These are phyloP conservation scores for Phytophthora chlamydospora DNA, from an alignment of 352 stramenopile species.

Conservation along the genomic window DNA sequence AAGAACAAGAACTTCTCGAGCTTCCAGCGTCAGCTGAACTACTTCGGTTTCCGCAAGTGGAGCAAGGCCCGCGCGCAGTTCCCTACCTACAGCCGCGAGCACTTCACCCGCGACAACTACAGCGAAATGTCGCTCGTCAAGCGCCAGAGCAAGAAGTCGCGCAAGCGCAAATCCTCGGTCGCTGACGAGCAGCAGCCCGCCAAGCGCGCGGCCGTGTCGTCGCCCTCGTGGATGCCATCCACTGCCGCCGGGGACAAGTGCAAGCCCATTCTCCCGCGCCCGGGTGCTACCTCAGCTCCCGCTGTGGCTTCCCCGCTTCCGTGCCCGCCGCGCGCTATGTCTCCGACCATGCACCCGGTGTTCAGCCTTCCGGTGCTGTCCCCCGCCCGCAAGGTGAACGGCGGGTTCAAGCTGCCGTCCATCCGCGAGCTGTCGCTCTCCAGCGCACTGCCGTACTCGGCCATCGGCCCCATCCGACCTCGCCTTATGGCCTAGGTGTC, in stretches of 20 bases:
- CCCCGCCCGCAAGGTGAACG: conserved; percentile 43
- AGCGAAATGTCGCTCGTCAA: conserved; percentile 85
- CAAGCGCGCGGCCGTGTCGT: conserved; percentile 44
- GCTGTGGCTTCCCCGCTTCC: conserved; percentile 12
- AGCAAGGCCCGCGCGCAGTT: conserved; percentile 78
- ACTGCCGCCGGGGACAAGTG: conserved; percentile 54
- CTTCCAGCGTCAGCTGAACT: conserved; percentile 95
- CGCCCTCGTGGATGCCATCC: conserved; percentile 19
- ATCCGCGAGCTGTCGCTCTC: conserved; percentile 57
- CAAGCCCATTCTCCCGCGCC: conserved; percentile 70
- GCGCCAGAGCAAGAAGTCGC: conserved; percentile 87
- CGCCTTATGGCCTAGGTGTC: conserved; percentile 49
- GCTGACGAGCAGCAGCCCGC: conserved; percentile 37
- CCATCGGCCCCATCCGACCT: conserved; percentile 40
- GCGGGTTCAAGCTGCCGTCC: conserved; percentile 59
- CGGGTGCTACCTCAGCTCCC: conserved; percentile 4
- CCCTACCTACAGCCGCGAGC: conserved; percentile 80
- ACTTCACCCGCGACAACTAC: conserved; percentile 89
- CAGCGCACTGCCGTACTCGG: conserved; percentile 26
- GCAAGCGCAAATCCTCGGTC: conserved; percentile 57
- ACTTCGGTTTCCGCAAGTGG: conserved; percentile 95
- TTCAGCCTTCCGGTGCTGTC: conserved; percentile 51
- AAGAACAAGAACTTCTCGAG: conserved; percentile 97
- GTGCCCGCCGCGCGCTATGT: conserved; percentile 20
- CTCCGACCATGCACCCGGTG: conserved; percentile 29